Evolutionary conservation across 352 stramenopile genomes (phyloP).

Genomic region (Pythium phragmiticola): DNA sequence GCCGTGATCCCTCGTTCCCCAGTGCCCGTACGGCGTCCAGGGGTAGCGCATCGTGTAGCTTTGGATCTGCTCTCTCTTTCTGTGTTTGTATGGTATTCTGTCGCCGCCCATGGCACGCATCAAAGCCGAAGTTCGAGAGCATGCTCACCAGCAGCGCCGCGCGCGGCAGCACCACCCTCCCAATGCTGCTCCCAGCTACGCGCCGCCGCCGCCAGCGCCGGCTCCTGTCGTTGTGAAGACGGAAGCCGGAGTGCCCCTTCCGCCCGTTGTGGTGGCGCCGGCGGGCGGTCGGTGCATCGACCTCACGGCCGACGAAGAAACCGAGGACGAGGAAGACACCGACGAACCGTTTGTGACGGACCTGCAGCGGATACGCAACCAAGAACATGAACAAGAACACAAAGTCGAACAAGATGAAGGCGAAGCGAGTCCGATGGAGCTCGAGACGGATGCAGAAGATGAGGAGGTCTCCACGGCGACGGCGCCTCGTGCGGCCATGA

Average conservation of each 20-base stretch:
- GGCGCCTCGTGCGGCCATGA: conserved; percentile 35
- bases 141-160: conserved; percentile 6
- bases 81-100: neutral
- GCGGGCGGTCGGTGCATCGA: conserved; percentile 36
- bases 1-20: neutral
- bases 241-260: neutral
- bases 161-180: neutral
- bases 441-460: conserved; percentile 3
- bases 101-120: conserved; percentile 13
- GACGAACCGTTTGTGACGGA: conserved; percentile 12
- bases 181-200: neutral
- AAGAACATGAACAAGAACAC: neutral
- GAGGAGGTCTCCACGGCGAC: conserved; percentile 13
- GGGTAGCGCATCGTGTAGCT: neutral
- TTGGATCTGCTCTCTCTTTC: conserved; percentile 7
- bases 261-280: neutral
- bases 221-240: neutral
- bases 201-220: neutral
- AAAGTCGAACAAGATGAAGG: conserved; percentile 17
- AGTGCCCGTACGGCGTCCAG: neutral
- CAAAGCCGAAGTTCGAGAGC: conserved; percentile 14
- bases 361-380: neutral
- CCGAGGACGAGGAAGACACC: conserved; percentile 54
- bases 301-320: conserved; percentile 51
- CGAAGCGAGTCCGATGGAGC: neutral